phyloP scores from a whole-genome alignment of 495 filamentous ascomycete genomes.

The Penicillium roqueforti region DNA sequence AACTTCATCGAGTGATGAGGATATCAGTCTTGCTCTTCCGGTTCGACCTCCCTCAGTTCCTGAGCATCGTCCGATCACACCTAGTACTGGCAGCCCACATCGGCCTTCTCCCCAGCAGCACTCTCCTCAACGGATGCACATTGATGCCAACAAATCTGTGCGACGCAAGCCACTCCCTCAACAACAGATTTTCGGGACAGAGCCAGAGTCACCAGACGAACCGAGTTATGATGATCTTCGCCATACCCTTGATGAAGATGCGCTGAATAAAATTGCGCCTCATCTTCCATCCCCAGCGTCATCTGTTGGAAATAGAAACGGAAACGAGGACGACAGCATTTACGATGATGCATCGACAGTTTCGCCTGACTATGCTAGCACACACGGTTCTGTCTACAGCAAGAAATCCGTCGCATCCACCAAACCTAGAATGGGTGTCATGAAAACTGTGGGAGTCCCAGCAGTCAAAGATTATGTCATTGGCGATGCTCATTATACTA shows the following conservation, averaged over 20 bases:
- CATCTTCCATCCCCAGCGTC: slow-evolving; percentile 32
- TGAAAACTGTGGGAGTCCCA: slow-evolving; percentile 74
- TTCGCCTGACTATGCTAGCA: slow-evolving; percentile 67
- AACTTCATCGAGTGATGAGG: slow-evolving; percentile 23
- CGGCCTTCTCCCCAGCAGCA: slow-evolving; percentile 17
- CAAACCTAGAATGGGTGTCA: slow-evolving; percentile 72
- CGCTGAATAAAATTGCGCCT: slow-evolving; percentile 48
- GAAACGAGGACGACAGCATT: slow-evolving; percentile 42
- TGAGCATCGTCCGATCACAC: slow-evolving; percentile 19
- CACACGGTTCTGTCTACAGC: slow-evolving; percentile 59
- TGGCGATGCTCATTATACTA: slow-evolving; percentile 55
- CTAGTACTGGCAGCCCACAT: slow-evolving; percentile 21
- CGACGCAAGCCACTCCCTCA: slow-evolving; percentile 63
- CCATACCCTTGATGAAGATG: slow-evolving; percentile 61
- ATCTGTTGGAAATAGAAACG: slow-evolving; percentile 12
- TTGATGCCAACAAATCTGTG: slow-evolving; percentile 45
- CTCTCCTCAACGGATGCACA: slow-evolving; percentile 14
- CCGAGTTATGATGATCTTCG: slow-evolving; percentile 62
- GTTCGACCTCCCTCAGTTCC: slow-evolving; percentile 13
- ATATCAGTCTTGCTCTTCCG: slow-evolving; percentile 11
- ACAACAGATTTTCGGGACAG: slow-evolving; percentile 10
- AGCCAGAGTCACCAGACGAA: slow-evolving; percentile 21
- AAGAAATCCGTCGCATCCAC: slow-evolving; percentile 56
- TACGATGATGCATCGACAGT: slow-evolving; percentile 48
- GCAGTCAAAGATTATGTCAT: slow-evolving; percentile 50